These are phyloP conservation scores for Nectriaceae sp. DNA, from an alignment of 2,329 filamentous ascomycete genomes.

Conservation along the genomic window DNA sequence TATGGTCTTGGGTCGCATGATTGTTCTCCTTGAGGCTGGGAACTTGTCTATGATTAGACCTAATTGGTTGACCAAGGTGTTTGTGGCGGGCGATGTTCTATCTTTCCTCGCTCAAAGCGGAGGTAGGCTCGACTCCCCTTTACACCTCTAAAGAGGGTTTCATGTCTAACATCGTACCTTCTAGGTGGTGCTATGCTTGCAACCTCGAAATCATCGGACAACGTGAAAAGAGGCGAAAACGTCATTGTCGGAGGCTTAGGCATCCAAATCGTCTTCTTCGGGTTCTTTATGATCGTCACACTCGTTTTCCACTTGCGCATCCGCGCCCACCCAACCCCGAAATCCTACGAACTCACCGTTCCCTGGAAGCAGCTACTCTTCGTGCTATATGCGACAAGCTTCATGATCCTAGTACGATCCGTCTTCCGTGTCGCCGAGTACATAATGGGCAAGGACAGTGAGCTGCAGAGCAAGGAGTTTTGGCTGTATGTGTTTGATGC, in stretches of 20 bases:
- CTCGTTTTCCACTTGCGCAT: conserved; percentile 46
- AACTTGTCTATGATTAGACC: conserved; percentile 42
- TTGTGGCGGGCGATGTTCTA: conserved; percentile 51
- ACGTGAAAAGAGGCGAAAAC: conserved; percentile 41
- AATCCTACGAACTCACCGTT: conserved; percentile 20
- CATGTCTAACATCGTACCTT: not conserved
- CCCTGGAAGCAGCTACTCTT: conserved; percentile 35
- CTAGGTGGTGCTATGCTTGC: conserved; percentile 28
- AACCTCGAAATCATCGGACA: conserved; percentile 24
- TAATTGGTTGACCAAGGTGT: conserved; percentile 51
- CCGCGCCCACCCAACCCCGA: conserved; percentile 15
- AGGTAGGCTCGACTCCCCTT: conserved; percentile 16
- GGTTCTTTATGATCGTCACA: conserved; percentile 52
- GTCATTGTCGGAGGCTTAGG: conserved; percentile 55
- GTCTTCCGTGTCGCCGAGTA: conserved; percentile 47
- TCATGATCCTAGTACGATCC: conserved; percentile 43
- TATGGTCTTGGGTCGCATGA: conserved; percentile 47
- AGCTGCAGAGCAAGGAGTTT: conserved; percentile 36
- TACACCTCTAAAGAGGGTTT: not conserved
- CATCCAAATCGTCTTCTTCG: conserved; percentile 57
- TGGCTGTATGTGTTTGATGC: conserved; percentile 42
- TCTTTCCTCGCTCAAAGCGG: conserved; percentile 41
- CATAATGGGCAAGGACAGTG: conserved; percentile 34
- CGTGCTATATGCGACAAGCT: conserved; percentile 28
- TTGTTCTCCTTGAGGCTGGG: conserved; percentile 40